Percentiles rank a stretch among this genome's conserved stretches.
Conservation (phyloP, 1,139 yeast genomes). For the Suzukiozyma palmioleophila region DNA sequence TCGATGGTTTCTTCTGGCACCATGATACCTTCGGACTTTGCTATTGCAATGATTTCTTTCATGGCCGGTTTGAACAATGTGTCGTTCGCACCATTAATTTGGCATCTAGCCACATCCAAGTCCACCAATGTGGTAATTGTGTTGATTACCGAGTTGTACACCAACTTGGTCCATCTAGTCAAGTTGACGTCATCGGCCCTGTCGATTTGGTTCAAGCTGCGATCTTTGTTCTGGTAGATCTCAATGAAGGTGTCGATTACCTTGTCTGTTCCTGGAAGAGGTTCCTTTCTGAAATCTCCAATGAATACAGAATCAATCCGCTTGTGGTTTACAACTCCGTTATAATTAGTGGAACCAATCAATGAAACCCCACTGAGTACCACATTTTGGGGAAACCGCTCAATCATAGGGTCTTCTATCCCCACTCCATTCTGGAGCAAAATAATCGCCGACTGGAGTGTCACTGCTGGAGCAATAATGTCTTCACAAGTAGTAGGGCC, state of each 20-base stretch:
- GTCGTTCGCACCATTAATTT: constrained; percentile 49
- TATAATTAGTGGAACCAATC: constrained; percentile 59
- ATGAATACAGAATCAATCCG: constrained; percentile 50
- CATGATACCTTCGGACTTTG: constrained; percentile 57
- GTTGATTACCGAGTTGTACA: constrained; percentile 66
- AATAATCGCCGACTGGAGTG: constrained; percentile 49
- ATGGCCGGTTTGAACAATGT: constrained; percentile 55
- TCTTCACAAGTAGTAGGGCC: constrained; percentile 50
- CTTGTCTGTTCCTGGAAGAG: constrained; percentile 19
- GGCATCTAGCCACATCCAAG: constrained; percentile 55
- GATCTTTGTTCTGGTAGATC: constrained; percentile 41
- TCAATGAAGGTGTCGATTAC: constrained; percentile 40
- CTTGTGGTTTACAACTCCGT: constrained; percentile 48
- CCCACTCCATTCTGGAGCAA: constrained; percentile 74
- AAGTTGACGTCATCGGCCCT: constrained; percentile 47
- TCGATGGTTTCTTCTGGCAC: constrained; percentile 41
- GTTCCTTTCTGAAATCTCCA: constrained; percentile 44
- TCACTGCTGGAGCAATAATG: constrained; percentile 53
- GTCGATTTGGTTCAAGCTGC: constrained; percentile 35
- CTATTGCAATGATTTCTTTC: constrained; percentile 59
- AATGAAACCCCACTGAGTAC: constrained; percentile 67
- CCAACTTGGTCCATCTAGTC: constrained; percentile 68
- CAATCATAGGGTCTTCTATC: constrained; percentile 58
- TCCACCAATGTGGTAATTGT: constrained; percentile 52
- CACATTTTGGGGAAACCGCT: constrained; percentile 52